These are phyloP conservation scores for Coriaria nepalensis DNA, from an alignment of 306 rosid genomes.

Conservation along the genomic window DNA sequence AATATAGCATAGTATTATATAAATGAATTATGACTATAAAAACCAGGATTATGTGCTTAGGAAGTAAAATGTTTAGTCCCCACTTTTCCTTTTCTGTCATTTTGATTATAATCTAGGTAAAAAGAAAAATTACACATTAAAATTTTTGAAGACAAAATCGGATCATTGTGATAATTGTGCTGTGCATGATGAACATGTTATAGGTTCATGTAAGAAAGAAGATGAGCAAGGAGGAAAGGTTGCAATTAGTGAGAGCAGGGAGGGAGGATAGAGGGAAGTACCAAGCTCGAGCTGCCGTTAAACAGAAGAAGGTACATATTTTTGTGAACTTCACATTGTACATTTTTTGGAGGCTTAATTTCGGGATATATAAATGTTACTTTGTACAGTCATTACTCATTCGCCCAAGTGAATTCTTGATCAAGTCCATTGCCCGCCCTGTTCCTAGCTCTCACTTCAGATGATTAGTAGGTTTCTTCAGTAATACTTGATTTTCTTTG, in stretches of 20 bases:
- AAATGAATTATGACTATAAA: slow-evolving; percentile 1
- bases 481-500: slow-evolving; percentile 2
- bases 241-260: slow-evolving; percentile 65
- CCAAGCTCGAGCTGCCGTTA: slow-evolving; percentile 56
- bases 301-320: slow-evolving; percentile 70
- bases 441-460: neutral
- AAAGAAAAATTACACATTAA: too few relatives aligned
- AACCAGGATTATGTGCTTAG: neutral
- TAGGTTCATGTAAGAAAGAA: slow-evolving; percentile 60
- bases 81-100: too few relatives aligned
- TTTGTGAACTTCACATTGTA: neutral
- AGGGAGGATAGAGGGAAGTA: slow-evolving; percentile 82
- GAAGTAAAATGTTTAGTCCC: too few relatives aligned
- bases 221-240: slow-evolving; percentile 62
- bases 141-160: neutral
- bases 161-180: slow-evolving; percentile 1
- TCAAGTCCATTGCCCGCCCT: too few relatives aligned
- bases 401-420: too few relatives aligned
- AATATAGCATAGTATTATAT: neutral
- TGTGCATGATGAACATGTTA: neutral
- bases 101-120: too few relatives aligned
- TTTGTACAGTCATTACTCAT: neutral
- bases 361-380: too few relatives aligned
- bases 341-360: neutral
- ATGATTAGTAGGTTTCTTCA: neutral